phyloP scores from a whole-genome alignment of 2,329 filamentous ascomycete species.

The Pestalotiopsis sp. region DNA sequence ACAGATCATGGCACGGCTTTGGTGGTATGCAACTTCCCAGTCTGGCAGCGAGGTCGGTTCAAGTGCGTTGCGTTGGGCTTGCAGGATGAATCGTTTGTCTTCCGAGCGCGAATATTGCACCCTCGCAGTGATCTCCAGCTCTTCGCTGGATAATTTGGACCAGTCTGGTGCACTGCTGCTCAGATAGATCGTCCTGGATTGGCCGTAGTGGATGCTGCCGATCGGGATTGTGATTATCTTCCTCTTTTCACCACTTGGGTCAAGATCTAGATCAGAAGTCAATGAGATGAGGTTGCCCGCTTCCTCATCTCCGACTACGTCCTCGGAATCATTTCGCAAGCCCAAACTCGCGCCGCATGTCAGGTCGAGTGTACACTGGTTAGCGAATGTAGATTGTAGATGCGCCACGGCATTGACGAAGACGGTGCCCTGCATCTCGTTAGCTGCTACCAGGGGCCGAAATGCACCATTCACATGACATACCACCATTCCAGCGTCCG shows the following conservation, averaged over 20 bases:
- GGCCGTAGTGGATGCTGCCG: conserved; percentile 62
- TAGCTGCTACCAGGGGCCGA: neutral
- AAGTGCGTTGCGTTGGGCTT: conserved; percentile 19
- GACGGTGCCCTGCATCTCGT: conserved; percentile 50
- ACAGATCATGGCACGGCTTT: conserved; percentile 53
- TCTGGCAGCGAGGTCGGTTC: conserved; percentile 27
- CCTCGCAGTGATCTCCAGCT: conserved; percentile 29
- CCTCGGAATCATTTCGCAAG: conserved; percentile 42
- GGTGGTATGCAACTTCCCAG: conserved; percentile 51
- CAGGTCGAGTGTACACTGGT: conserved; percentile 45
- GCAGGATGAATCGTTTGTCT: neutral
- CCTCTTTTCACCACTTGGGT: neutral
- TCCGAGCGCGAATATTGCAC: conserved; percentile 37
- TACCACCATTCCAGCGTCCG: conserved; percentile 63
- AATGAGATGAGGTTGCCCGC: conserved; percentile 17
- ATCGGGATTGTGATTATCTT: conserved; percentile 41
- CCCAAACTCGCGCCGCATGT: conserved; percentile 37
- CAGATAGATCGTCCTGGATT: conserved; percentile 59
- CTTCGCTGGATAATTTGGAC: too few species aligned
- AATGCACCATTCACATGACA: conserved; percentile 14
- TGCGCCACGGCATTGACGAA: conserved; percentile 66
- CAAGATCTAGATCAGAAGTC: neutral
- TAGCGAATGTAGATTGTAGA: conserved; percentile 60
- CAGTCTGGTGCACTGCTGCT: conserved; percentile 2
- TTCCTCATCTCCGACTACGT: conserved; percentile 37